Percentiles rank a stretch among this genome's conserved stretches.
These are phyloP conservation scores for Lodderomyces orthopsilosis DNA, from an alignment of 1,139 yeast species.

Conservation along the genomic window DNA sequence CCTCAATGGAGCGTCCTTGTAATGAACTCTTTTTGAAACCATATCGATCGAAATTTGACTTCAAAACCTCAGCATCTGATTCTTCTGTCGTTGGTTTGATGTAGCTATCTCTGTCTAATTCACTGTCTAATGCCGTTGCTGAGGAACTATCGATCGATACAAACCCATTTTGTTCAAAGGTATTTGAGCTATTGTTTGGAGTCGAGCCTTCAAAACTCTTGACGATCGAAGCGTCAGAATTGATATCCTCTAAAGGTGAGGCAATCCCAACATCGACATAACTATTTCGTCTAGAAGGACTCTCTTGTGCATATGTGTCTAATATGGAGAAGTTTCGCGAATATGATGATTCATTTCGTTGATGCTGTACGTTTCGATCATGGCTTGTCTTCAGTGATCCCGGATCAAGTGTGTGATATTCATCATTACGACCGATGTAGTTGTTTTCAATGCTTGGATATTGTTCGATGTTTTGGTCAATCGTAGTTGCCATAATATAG, in stretches of 20 bases:
- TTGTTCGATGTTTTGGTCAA: constrained; percentile 3
- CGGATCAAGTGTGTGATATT: not conserved
- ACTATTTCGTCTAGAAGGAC: constrained; percentile 14
- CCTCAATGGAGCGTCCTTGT: constrained; percentile 42
- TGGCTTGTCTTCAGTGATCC: not conserved
- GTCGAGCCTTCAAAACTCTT: constrained; percentile 12
- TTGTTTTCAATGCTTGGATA: not conserved
- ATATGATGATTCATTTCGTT: constrained; percentile 29
- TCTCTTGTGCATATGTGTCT: constrained; percentile 25
- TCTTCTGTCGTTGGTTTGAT: constrained; percentile 14
- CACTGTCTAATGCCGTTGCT: constrained; percentile 3
- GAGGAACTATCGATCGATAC: not conserved
- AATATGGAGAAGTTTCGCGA: constrained; percentile 36
- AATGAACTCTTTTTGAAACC: constrained; percentile 74
- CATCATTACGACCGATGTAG: not conserved
- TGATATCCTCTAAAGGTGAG: not conserved
- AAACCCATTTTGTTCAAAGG: not conserved
- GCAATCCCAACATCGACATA: constrained; percentile 1
- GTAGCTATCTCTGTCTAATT: constrained; percentile 12
- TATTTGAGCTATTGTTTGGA: constrained; percentile 6
- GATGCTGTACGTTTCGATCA: constrained; percentile 11
- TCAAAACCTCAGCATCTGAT: constrained; percentile 18
- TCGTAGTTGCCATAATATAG: constrained; percentile 1
- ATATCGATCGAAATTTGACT: constrained; percentile 63
- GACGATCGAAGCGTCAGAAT: constrained; percentile 6